These are phyloP conservation scores for Phytophthora constricta DNA, from an alignment of 352 stramenopile species.

Conservation along the genomic window DNA sequence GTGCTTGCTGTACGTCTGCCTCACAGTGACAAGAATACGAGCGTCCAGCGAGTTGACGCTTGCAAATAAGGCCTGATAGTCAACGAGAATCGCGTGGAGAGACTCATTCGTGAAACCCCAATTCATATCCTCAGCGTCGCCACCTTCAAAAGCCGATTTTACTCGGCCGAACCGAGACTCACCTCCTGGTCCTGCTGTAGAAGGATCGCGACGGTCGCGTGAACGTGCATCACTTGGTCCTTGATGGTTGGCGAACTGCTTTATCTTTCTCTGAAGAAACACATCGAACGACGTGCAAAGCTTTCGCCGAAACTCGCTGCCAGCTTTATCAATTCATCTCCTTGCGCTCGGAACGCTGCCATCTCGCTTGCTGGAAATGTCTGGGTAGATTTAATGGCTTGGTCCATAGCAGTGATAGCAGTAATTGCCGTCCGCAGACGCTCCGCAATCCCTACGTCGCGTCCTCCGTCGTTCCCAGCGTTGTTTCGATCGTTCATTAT, in stretches of 20 bases:
- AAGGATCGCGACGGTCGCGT: constrained; percentile 40
- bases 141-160: constrained; percentile 46
- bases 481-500: constrained; percentile 7
- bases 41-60: constrained; percentile 52
- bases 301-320: constrained; percentile 58
- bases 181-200: constrained; percentile 22
- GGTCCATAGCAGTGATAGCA: constrained; percentile 52
- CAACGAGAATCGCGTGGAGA: constrained; percentile 50
- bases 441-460: constrained; percentile 35
- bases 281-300: constrained; percentile 56
- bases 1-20: constrained; percentile 63
- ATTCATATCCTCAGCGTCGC: constrained; percentile 55
- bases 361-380: constrained; percentile 72
- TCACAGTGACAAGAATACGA: constrained; percentile 39
- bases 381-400: constrained; percentile 64
- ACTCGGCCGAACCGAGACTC: constrained; percentile 42
- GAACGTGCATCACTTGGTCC: constrained; percentile 12
- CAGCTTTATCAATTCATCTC: constrained; percentile 62
- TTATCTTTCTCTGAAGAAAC: constrained; percentile 59
- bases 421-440: constrained; percentile 45
- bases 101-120: constrained; percentile 71
- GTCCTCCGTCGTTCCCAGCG: constrained; percentile 5
- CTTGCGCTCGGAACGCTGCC: constrained; percentile 56
- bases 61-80: constrained; percentile 57
- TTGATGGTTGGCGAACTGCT: constrained; percentile 30